Evolutionary conservation across 768 basidiomycete species (phyloP), one percentile per base, ranked within the genome.

Genomic region (Multifurca ochricompacta): DNA sequence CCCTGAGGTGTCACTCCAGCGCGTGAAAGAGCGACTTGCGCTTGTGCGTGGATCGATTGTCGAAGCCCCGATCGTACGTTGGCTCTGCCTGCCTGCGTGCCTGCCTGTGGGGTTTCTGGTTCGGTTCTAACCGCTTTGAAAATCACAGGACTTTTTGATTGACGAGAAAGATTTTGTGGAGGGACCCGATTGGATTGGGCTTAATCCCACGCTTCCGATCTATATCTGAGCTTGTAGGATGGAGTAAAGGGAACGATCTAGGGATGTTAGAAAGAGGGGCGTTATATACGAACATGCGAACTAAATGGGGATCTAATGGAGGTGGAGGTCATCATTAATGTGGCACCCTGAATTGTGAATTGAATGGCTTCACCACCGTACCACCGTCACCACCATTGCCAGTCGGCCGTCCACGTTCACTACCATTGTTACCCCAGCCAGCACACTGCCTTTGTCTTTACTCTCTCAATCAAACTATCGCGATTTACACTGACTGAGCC

Each of bases 141-240:
- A 34, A 52, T 51, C 30, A 42, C 61, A 89, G 87, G 85, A 91
- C 67, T 93, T 92, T 77, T 72, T 93, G 45, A 87, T 88, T 45
- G 88, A 90, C 55, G 79, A 91, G 58, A 82, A 80, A 61, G 80
- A 79, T 1, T 80, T 91, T 44, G 79, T 81, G 10, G 76, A 76
- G 56, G 85, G 83, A 0, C 72, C 81, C 1, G 83, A 87, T 51
- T 91, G 89, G 89, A 71, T 66, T 16, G 83, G 78, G 4, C 69
- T 89, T 34, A 84, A 89, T 68, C 88, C 88, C 3, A 83, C 85
- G 2, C 70, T 91, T 50, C 87, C 87, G 0, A 82, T 91, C 57
- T 91, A 87, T 65, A 82, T 91, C 43, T 91, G 65, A 76, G 27
- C 3, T 3, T 40, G 19, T 10, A 13, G 27, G 41, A 27, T 18